Conservation (phyloP, 208 protist species). For the Crithidia acanthocephali region DNA sequence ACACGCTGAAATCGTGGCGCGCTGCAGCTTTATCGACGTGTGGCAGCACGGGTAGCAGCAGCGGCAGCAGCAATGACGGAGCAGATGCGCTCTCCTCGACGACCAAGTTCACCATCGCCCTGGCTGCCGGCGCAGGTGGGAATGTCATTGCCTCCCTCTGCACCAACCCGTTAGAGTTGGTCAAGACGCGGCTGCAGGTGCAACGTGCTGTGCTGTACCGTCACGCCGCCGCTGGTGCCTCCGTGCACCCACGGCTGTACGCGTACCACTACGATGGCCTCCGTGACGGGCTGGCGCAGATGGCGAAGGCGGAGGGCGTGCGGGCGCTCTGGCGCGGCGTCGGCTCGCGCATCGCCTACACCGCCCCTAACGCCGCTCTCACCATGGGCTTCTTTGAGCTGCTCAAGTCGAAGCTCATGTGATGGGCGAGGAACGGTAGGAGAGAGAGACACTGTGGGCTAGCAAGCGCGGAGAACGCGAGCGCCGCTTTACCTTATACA, state of each 20-base stretch:
- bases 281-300: conserved; percentile 45
- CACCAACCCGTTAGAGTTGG: conserved; percentile 91
- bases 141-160: conserved; percentile 65
- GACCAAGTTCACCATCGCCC: conserved; percentile 37
- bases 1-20: conserved; percentile 21
- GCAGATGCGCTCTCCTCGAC: conserved; percentile 6
- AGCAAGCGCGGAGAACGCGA: no score
- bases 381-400: conserved; percentile 82
- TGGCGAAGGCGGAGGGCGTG: conserved; percentile 62
- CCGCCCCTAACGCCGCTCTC: conserved; percentile 81
- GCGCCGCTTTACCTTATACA: no score
- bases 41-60: not conserved
- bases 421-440: no score
- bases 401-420: conserved; percentile 34
- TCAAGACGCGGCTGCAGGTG: conserved; percentile 92
- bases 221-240: not conserved
- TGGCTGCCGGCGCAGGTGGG: conserved; percentile 58
- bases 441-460: no score
- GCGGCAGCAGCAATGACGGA: not conserved
- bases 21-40: no score
- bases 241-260: conserved; percentile 30
- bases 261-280: conserved; percentile 69
- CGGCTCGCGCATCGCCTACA: conserved; percentile 57
- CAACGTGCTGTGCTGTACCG: conserved; percentile 63
- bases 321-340: conserved; percentile 70